These are phyloP conservation scores for Cyberlindnera nakhonratchasimensis DNA, from an alignment of 805 yeast species.

Conservation along the genomic window DNA sequence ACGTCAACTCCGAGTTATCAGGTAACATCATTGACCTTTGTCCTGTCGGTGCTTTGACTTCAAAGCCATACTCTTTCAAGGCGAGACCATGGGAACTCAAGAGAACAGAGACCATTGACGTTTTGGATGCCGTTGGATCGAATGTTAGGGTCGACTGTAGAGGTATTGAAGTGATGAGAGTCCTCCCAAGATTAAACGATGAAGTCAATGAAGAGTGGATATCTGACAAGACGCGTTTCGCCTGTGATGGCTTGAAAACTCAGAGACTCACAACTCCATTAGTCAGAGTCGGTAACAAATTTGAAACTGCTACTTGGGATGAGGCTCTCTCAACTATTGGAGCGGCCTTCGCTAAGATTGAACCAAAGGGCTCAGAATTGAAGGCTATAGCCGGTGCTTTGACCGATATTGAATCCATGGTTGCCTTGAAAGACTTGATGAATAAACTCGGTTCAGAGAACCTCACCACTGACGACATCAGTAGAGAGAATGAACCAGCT, in stretches of 20 bases:
- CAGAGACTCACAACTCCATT: conserved; percentile 83
- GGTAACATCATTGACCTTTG: conserved; percentile 86
- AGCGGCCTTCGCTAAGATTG: conserved; percentile 50
- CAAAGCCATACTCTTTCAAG: conserved; percentile 87
- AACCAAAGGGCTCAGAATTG: conserved; percentile 65
- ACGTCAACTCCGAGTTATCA: conserved; percentile 77
- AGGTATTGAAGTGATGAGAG: conserved; percentile 85
- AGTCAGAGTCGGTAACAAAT: conserved; percentile 63
- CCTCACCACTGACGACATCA: conserved; percentile 63
- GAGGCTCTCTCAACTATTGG: conserved; percentile 73
- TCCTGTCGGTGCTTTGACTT: conserved; percentile 89
- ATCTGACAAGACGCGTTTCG: conserved; percentile 81
- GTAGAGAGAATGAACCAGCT: conserved; percentile 42
- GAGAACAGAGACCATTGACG: conserved; percentile 84
- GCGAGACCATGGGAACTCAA: conserved; percentile 94
- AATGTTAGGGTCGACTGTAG: conserved; percentile 81
- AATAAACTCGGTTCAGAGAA: conserved; percentile 80
- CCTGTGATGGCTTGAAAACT: conserved; percentile 80
- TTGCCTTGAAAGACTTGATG: conserved; percentile 74
- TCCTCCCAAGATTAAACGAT: conserved; percentile 80
- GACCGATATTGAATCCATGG: conserved; percentile 78
- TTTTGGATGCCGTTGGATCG: conserved; percentile 78
- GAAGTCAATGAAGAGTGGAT: conserved; percentile 91
- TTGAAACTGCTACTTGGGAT: conserved; percentile 81
- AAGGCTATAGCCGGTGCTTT: conserved; percentile 82